phyloP scores from a whole-genome alignment of 345 rosid genomes.

The Physaria fendleri region DNA sequence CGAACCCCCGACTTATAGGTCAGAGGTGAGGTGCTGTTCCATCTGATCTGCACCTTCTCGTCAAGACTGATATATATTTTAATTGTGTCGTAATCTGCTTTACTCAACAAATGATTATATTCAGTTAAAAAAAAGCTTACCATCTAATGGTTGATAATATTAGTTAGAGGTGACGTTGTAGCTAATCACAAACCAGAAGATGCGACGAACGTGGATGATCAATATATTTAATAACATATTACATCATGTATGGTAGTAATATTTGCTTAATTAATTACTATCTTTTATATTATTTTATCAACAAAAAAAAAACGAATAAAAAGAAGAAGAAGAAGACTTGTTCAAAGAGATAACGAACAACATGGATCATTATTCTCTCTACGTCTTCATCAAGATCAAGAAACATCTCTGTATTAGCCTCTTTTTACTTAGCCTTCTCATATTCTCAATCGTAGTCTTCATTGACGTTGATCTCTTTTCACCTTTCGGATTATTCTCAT shows the following conservation, averaged over 20 bases:
- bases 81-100: too few species aligned
- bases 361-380: slow-evolving; percentile 24
- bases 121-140: not conserved
- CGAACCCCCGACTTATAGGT: too few species aligned
- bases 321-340: slow-evolving; percentile 17
- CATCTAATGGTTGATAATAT: not conserved
- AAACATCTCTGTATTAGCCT: slow-evolving; percentile 26
- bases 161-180: slow-evolving; percentile 4
- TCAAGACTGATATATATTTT: too few species aligned
- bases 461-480: slow-evolving; percentile 25
- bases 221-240: not conserved
- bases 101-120: too few species aligned
- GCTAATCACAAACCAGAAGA: slow-evolving; percentile 1
- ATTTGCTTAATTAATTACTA: not conserved
- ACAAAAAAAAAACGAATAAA: not conserved
- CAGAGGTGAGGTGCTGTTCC: too few species aligned
- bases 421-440: slow-evolving; percentile 24
- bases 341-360: slow-evolving; percentile 23
- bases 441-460: slow-evolving; percentile 30
- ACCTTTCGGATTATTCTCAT: slow-evolving; percentile 13
- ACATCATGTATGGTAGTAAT: too few species aligned
- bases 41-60: too few species aligned
- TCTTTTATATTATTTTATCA: not conserved
- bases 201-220: slow-evolving; percentile 5
- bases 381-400: slow-evolving; percentile 31